phyloP scores from a whole-genome alignment of 2,329 filamentous ascomycete genomes.

The Aspergillus proliferans region DNA sequence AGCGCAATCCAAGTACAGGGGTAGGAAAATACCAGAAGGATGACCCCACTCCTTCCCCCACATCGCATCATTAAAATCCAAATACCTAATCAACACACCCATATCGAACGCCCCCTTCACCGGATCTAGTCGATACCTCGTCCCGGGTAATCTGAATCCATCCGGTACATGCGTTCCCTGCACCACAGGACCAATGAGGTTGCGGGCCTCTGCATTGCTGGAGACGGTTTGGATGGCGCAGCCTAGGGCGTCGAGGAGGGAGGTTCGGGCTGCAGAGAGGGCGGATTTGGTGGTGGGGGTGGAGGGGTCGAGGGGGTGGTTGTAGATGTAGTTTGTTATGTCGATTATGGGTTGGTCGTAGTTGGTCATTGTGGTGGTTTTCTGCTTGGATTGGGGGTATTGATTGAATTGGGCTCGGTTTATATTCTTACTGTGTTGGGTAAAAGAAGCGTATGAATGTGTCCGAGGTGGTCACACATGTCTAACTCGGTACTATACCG shows the following conservation, averaged over 20 bases:
- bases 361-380: slow-evolving; percentile 15
- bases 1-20: background rate
- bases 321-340: slow-evolving; percentile 17
- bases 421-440: too few relatives aligned
- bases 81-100: slow-evolving; percentile 33
- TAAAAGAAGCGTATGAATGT: too few relatives aligned
- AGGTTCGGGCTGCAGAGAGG: slow-evolving; percentile 12
- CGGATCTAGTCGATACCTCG: slow-evolving; percentile 29
- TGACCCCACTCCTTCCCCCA: slow-evolving; percentile 40
- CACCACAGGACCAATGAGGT: slow-evolving; percentile 12
- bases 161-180: slow-evolving; percentile 15
- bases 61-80: slow-evolving; percentile 41
- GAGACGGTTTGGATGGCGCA: slow-evolving; percentile 20
- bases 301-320: slow-evolving; percentile 9
- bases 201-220: slow-evolving; percentile 13
- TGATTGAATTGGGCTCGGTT: background rate
- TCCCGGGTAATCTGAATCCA: slow-evolving; percentile 36
- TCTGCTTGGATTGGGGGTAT: background rate
- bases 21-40: slow-evolving; percentile 24
- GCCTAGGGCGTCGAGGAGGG: slow-evolving; percentile 20
- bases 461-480: too few relatives aligned
- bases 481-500: too few relatives aligned
- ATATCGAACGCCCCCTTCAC: slow-evolving; percentile 37
- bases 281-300: slow-evolving; percentile 7
- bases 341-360: slow-evolving; percentile 32